These are phyloP conservation scores for Plenodomus tracheiphilus DNA, from an alignment of 2,329 filamentous ascomycete genomes.

Conservation along the genomic window DNA sequence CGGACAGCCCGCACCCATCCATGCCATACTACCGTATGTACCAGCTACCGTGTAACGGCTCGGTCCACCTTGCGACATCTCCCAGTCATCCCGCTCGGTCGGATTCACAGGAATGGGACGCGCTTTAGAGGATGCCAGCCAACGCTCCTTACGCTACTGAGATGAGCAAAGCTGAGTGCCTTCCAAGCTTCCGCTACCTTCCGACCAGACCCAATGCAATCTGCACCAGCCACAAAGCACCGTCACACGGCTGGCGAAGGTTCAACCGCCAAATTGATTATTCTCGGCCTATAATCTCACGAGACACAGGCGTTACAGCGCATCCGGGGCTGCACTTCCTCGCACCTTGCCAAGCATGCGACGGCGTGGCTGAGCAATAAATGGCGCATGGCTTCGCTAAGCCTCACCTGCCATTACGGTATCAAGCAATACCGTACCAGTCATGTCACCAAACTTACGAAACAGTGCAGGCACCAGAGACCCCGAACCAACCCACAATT, in stretches of 20 bases:
- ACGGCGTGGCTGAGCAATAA: slow-evolving; percentile 16
- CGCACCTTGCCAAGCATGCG: background rate
- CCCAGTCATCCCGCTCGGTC: too few species aligned
- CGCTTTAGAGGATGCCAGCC: too few species aligned
- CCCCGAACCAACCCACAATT: background rate
- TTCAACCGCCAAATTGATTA: background rate
- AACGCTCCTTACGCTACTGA: too few species aligned
- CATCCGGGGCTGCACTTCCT: background rate
- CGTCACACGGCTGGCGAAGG: background rate
- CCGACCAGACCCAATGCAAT: too few species aligned
- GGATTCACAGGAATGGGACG: too few species aligned
- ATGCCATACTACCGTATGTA: too few species aligned
- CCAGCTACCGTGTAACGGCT: too few species aligned
- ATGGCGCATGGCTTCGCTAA: slow-evolving; percentile 24
- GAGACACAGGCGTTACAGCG: background rate
- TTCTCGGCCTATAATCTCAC: background rate
- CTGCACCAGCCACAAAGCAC: background rate
- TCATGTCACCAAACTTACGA: slow-evolving; percentile 4
- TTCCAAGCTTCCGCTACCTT: too few species aligned
- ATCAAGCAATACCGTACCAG: slow-evolving; percentile 7
- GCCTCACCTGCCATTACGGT: slow-evolving; percentile 14
- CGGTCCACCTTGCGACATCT: too few species aligned
- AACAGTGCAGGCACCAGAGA: background rate
- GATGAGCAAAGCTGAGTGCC: too few species aligned
- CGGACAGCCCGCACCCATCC: too few species aligned